phyloP scores from a whole-genome alignment of 2,329 filamentous ascomycete genomes.

The Calonectria pauciramosa region DNA sequence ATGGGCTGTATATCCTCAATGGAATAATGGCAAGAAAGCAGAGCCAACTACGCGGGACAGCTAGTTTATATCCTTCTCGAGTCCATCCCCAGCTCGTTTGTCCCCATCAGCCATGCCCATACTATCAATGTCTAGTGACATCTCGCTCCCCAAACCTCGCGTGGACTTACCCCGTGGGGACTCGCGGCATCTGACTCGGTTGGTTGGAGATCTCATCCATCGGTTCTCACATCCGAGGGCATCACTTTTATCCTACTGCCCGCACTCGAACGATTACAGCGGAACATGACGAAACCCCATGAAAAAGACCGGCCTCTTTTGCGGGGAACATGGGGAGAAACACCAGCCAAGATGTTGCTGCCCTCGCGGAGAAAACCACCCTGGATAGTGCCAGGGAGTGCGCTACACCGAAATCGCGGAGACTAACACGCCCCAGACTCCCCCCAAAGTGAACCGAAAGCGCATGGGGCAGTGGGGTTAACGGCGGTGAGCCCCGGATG shows the following conservation, averaged over 20 bases:
- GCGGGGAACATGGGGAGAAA: conserved; percentile 1
- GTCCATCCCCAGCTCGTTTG: background rate
- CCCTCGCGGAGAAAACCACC: background rate
- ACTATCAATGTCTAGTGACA: background rate
- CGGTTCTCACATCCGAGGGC: conserved; percentile 19
- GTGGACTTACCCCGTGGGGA: conserved; percentile 16
- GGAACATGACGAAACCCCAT: background rate
- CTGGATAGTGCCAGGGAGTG: background rate
- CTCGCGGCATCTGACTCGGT: background rate
- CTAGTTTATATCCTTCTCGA: background rate
- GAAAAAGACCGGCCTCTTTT: background rate
- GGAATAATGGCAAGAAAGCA: too few relatives aligned
- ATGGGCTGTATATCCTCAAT: too few relatives aligned
- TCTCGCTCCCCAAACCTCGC: background rate
- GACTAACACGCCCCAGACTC: background rate
- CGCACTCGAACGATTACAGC: background rate
- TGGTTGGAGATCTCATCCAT: background rate
- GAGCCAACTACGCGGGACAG: background rate
- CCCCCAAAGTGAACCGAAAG: background rate
- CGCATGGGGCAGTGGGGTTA: background rate
- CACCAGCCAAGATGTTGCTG: too few relatives aligned
- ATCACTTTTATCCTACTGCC: background rate
- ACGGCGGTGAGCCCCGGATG: background rate
- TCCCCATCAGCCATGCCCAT: background rate
- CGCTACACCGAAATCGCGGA: background rate